Conservation (phyloP, 1,284 basidiomycete genomes). For the Cutaneotrichosporon cyanovorans region DNA sequence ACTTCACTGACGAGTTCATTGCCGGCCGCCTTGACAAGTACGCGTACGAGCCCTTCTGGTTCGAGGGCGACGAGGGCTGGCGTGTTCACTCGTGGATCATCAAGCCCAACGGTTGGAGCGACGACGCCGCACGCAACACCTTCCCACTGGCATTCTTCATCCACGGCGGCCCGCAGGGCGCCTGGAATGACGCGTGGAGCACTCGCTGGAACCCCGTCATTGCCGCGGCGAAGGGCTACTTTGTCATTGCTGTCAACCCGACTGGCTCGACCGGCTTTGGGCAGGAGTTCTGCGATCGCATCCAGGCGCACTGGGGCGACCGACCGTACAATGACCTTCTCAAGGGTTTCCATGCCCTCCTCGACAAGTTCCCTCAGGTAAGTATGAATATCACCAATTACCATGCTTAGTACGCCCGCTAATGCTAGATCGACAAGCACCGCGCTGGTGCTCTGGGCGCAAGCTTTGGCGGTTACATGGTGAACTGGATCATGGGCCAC, state of each 20-base stretch:
- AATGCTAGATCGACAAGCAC: conserved; percentile 62
- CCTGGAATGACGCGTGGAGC: conserved; percentile 76
- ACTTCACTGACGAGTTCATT: conserved; percentile 36
- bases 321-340: conserved; percentile 69
- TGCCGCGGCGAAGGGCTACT: conserved; percentile 55
- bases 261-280: conserved; percentile 83
- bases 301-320: conserved; percentile 43
- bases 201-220: conserved; percentile 78
- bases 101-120: conserved; percentile 64
- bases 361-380: conserved; percentile 66
- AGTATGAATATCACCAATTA: background rate
- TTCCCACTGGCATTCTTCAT: conserved; percentile 55
- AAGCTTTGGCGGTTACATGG: conserved; percentile 47
- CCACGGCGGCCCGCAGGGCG: conserved; percentile 50
- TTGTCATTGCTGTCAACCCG: conserved; percentile 75
- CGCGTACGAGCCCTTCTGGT: conserved; percentile 72
- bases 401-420: background rate
- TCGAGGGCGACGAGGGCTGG: conserved; percentile 63
- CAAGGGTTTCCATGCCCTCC: conserved; percentile 64
- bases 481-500: conserved; percentile 88
- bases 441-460: conserved; percentile 60
- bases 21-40: conserved; percentile 53
- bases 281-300: conserved; percentile 73
- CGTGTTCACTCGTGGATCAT: conserved; percentile 73
- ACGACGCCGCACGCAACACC: conserved; percentile 54